A percentile compares a stretch with the other conserved stretches of the same genome.
Evolutionary conservation across 768 basidiomycete genomes (phyloP).

Genomic region (Lactarius quietus): DNA sequence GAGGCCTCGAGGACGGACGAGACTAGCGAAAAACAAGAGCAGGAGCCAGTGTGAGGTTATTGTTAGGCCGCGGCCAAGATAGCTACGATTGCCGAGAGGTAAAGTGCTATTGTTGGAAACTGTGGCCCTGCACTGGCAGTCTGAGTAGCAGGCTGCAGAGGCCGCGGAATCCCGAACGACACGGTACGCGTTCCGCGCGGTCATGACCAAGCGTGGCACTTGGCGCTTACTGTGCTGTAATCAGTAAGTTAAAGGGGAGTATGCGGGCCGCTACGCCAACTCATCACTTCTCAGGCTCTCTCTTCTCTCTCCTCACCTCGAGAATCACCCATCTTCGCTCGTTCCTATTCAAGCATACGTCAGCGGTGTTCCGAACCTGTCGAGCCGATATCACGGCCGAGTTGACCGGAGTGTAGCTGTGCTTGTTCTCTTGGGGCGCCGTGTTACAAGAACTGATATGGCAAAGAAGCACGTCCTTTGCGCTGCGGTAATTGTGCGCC

Average conservation of each 20-base stretch:
- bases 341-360: not conserved
- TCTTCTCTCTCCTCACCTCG: not conserved
- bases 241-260: too few species aligned
- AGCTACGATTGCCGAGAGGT: not conserved
- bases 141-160: too few species aligned
- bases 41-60: not conserved
- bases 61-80: not conserved
- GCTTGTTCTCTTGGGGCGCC: not conserved
- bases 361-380: not conserved
- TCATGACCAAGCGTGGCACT: too few species aligned
- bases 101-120: not conserved
- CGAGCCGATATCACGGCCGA: not conserved
- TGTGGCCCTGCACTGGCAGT: not conserved
- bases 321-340: not conserved
- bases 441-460: not conserved
- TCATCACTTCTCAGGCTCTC: not conserved
- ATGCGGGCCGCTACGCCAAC: not conserved
- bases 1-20: not conserved
- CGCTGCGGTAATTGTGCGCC: not conserved
- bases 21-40: not conserved
- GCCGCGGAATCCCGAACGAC: not conserved
- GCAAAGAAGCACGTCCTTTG: not conserved
- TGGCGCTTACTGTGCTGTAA: too few species aligned
- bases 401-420: not conserved
- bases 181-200: too few species aligned